Conservation (phyloP, 106 monocot species). For the Ottelia alismoides region DNA sequence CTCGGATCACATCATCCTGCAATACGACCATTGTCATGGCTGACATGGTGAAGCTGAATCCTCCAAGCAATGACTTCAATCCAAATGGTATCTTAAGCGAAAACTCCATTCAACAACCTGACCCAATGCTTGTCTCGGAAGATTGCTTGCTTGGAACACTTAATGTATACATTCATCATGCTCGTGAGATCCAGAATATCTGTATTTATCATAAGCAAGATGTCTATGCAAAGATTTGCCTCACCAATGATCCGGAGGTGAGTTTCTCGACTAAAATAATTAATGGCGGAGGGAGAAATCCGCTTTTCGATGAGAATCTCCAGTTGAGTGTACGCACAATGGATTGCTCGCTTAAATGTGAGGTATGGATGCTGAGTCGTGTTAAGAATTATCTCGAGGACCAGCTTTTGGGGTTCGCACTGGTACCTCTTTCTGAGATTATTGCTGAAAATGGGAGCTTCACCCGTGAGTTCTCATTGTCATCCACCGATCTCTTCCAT, state of each 20-base stretch:
- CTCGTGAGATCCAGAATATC: conserved; percentile 79
- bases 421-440: conserved; percentile 50
- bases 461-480: conserved; percentile 42
- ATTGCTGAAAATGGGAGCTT: conserved; percentile 15
- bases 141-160: conserved; percentile 25
- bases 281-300: conserved; percentile 60
- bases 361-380: conserved; percentile 86
- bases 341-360: conserved; percentile 50
- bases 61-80: too few relatives aligned
- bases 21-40: too few relatives aligned
- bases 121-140: background rate
- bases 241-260: conserved; percentile 36
- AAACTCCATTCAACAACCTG: too few relatives aligned
- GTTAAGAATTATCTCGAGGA: conserved; percentile 80
- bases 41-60: too few relatives aligned
- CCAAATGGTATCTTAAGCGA: too few relatives aligned
- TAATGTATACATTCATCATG: conserved; percentile 56
- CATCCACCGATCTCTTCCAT: conserved; percentile 66
- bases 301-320: conserved; percentile 50
- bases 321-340: conserved; percentile 22
- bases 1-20: too few relatives aligned
- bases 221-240: conserved; percentile 69
- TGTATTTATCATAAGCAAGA: conserved; percentile 94
- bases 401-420: conserved; percentile 66
- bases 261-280: conserved; percentile 45